Percentiles rank a stretch among this genome's conserved stretches.
phyloP scores from a whole-genome alignment of 495 filamentous ascomycete species.

The Penicillium pulvis region DNA sequence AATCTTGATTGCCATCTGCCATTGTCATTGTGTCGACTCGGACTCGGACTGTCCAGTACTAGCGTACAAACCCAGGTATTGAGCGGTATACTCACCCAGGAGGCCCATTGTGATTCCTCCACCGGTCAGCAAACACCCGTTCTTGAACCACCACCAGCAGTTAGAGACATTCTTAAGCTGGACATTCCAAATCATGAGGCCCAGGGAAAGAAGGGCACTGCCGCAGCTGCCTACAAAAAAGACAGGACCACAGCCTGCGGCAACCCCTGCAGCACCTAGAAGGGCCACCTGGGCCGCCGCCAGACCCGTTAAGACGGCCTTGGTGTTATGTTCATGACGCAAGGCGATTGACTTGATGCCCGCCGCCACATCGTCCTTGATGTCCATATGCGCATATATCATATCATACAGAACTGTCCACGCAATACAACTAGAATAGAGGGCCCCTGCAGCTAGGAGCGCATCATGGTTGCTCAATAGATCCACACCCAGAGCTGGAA shows the following conservation, averaged over 20 bases:
- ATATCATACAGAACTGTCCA: constrained; percentile 98
- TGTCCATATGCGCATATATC: constrained; percentile 99
- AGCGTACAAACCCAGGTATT: constrained; percentile 35
- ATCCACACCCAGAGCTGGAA: constrained; percentile 87
- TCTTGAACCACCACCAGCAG: constrained; percentile 98
- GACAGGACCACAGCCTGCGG: constrained; percentile 74
- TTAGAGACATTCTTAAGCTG: constrained; percentile 79
- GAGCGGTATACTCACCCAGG: constrained; percentile 60
- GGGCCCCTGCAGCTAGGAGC: constrained; percentile 64
- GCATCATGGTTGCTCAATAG: constrained; percentile 66
- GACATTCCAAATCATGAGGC: constrained; percentile 86
- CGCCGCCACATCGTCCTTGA: constrained; percentile 87
- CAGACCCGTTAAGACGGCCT: constrained; percentile 76
- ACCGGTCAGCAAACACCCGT: constrained; percentile 69
- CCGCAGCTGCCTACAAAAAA: constrained; percentile 88
- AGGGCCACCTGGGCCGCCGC: constrained; percentile 77
- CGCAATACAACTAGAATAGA: constrained; percentile 85
- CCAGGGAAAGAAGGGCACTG: constrained; percentile 72
- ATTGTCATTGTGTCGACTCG: constrained; percentile 14
- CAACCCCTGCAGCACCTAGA: constrained; percentile 73
- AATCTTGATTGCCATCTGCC: constrained; percentile 10
- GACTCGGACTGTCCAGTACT: constrained; percentile 7
- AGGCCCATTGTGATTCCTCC: constrained; percentile 66
- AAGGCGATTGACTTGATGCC: constrained; percentile 96
- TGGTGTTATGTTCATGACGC: constrained; percentile 85